Conservation (phyloP, 2,329 filamentous ascomycete genomes). For the Metarhizium album region DNA sequence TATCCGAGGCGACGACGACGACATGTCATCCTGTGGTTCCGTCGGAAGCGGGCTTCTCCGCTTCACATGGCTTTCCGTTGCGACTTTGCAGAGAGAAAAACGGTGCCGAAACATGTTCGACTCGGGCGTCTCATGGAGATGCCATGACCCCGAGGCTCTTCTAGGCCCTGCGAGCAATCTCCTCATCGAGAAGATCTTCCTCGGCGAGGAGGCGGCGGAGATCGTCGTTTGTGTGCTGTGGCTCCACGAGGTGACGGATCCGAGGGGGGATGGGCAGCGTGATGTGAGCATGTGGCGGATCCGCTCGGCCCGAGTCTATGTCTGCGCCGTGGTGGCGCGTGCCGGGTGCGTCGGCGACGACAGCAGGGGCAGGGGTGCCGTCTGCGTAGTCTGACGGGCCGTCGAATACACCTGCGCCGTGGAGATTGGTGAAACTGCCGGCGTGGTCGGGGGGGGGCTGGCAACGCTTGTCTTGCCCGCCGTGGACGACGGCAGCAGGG, state of each 20-base stretch:
- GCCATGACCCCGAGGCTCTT: background rate
- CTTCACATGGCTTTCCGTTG: too few species aligned
- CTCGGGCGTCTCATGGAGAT: background rate
- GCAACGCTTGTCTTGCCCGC: background rate
- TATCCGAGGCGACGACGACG: too few species aligned
- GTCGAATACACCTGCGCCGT: background rate
- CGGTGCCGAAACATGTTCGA: too few species aligned
- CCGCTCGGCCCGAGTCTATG: background rate
- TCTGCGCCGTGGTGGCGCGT: background rate
- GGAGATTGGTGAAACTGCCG: background rate
- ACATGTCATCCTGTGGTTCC: too few species aligned
- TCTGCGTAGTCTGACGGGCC: background rate
- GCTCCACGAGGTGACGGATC: background rate
- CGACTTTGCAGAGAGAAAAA: too few species aligned
- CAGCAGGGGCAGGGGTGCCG: background rate
- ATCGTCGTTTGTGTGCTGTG: background rate
- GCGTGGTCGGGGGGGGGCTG: background rate
- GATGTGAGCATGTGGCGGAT: background rate
- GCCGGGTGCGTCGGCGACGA: background rate
- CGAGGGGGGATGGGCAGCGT: background rate
- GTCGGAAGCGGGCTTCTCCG: too few species aligned
- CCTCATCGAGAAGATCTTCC: constrained; percentile 47
- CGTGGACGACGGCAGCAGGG: background rate
- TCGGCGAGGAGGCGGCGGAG: constrained; percentile 36
- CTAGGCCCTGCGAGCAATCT: constrained; percentile 27